phyloP scores from a whole-genome alignment of 2,329 filamentous ascomycete genomes.

The Diaporthe citriasiana region DNA sequence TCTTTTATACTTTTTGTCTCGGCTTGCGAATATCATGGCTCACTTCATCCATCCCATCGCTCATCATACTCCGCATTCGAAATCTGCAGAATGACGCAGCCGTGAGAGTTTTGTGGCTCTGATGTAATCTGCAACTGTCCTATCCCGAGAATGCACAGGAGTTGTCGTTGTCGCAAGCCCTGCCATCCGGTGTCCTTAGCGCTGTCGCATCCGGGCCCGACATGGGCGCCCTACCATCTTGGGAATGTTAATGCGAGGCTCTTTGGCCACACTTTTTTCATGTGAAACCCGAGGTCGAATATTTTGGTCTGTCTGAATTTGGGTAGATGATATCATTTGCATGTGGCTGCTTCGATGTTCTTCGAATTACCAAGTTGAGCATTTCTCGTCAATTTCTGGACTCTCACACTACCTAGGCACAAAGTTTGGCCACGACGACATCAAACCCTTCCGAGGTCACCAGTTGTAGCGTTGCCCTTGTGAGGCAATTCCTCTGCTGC shows the following conservation, averaged over 20 bases:
- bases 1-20: constrained; percentile 1
- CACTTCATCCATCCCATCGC: neutral
- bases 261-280: neutral
- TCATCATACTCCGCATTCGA: too few species aligned
- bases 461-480: neutral
- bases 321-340: neutral
- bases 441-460: neutral
- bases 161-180: neutral
- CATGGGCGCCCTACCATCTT: neutral
- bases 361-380: neutral
- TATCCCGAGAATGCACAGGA: neutral
- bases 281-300: constrained; percentile 5
- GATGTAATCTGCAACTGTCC: neutral
- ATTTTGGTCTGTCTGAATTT: too few species aligned
- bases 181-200: constrained; percentile 17
- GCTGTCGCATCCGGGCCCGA: neutral
- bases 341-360: neutral
- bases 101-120: neutral
- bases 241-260: constrained; percentile 23
- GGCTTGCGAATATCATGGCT: too few species aligned
- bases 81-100: neutral
- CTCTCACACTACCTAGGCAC: neutral
- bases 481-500: too few species aligned
- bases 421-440: neutral
- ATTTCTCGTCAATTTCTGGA: neutral